Evolutionary conservation across 2,329 filamentous ascomycete genomes (phyloP), one percentile per base, ranked within the genome.

Genomic region (Pyrenophora graminea): DNA sequence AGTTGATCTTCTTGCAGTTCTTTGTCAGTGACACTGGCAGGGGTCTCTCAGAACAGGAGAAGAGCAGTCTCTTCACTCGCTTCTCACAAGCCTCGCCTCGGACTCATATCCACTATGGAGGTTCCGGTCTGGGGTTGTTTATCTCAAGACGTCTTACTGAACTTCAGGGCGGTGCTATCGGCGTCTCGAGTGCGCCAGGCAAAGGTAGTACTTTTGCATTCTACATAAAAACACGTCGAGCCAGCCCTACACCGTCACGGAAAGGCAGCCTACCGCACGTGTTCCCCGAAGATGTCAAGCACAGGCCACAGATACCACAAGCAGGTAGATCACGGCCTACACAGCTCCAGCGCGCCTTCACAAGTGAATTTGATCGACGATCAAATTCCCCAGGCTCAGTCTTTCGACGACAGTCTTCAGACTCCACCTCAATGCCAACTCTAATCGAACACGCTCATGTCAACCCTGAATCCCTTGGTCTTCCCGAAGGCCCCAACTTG

Each of bases 11-110:
- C 58, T 50, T 75, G 41, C 62, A 66, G 10, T 69, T 74, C 27
- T 64, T 62, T 2, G 69, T 77, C 15, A 59, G 58, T 10, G 75
- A 77, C 51, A 76, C 72, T 0, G 76, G 76, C 4, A 64, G 70
- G 10, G 76, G 76, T 1, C 62, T 78, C 17, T 68, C 64, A 1
- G 53, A 67, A 2, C 66, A 72, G 1, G 73, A 77, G 39, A 71
- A 68, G 12, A 49, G 61, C 1, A 59, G 53, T 1, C 60, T 71
- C 1, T 72, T 72, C 43, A 54, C 60, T 3, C 63, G 69, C 7
- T 72, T 72, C 32, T 64, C 62, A 2, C 68, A 67, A 42, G 69
- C 66, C 12, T 66, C 64, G 9, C 68, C 69, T 13, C 57, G 64
- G 4, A 72, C 70, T 5, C 66, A 72, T 32, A 65, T 70, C 4